Percentiles rank a stretch among this genome's conserved stretches.
Conservation (phyloP, 148 eudicot species). For the Beta vulgaris region DNA sequence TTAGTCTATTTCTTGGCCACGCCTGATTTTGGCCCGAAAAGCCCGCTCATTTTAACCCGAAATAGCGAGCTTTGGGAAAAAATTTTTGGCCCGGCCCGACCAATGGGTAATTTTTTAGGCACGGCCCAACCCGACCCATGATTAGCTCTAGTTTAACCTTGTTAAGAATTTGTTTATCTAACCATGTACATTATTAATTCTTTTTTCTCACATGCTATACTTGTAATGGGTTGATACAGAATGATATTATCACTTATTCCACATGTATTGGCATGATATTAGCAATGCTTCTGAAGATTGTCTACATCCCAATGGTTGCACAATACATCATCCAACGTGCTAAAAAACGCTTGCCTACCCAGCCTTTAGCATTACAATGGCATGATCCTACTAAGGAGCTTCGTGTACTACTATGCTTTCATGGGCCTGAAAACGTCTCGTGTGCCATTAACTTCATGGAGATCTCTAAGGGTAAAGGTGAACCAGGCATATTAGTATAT, state of each 20-base stretch:
- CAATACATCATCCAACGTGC: constrained; percentile 66
- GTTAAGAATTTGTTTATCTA: too few relatives aligned
- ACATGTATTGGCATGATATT: constrained; percentile 64
- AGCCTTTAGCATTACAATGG: constrained; percentile 83
- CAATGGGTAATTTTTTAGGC: too few relatives aligned
- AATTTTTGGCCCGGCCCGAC: too few relatives aligned
- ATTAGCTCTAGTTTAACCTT: too few relatives aligned
- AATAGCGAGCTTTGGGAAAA: too few relatives aligned
- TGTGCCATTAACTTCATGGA: constrained; percentile 66
- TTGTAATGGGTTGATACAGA: constrained; percentile 36
- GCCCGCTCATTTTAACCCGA: too few relatives aligned
- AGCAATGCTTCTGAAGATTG: constrained; percentile 55
- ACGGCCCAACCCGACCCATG: too few relatives aligned
- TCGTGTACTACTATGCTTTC: constrained; percentile 62
- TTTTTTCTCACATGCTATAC: neutral
- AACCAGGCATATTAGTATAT: constrained; percentile 74
- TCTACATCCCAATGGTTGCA: constrained; percentile 69
- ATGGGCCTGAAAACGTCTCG: constrained; percentile 59
- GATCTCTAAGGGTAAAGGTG: constrained; percentile 59
- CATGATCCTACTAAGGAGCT: constrained; percentile 55
- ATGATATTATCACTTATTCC: constrained; percentile 40
- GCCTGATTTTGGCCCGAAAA: too few relatives aligned
- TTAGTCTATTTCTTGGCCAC: too few relatives aligned
- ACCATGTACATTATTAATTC: too few relatives aligned
- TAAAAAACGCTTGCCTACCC: constrained; percentile 56